Evolutionary conservation across 1,139 yeast genomes (phyloP).

Genomic region (Nakaseomyces kungkrabaensis): DNA sequence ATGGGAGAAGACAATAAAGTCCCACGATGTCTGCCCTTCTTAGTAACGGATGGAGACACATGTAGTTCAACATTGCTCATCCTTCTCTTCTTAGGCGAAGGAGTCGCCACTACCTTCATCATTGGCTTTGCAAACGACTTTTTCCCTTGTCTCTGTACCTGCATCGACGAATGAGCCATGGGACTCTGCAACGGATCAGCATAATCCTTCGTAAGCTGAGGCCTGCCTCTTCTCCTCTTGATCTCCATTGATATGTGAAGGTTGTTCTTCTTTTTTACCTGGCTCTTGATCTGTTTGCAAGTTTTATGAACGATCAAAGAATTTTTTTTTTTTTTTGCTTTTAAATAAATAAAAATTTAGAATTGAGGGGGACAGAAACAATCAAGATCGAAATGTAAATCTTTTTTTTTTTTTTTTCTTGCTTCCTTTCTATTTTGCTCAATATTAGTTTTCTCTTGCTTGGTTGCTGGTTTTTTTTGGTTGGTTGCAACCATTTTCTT

Average conservation of each 20-base stretch:
- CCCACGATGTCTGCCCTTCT: slow-evolving; percentile 25
- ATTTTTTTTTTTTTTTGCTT: no score
- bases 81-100: slow-evolving; percentile 19
- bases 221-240: slow-evolving; percentile 28
- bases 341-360: no score
- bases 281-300: no score
- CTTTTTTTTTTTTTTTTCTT: no score
- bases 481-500: no score
- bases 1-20: slow-evolving; percentile 21
- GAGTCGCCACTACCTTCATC: slow-evolving; percentile 27
- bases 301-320: no score
- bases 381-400: no score
- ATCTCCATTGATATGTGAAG: slow-evolving; percentile 3
- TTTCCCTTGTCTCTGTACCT: slow-evolving; percentile 25
- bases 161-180: slow-evolving; percentile 29
- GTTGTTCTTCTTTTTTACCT: background rate
- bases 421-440: no score
- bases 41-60: slow-evolving; percentile 9
- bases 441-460: no score
- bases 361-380: no score
- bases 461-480: no score
- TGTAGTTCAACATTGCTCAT: slow-evolving; percentile 6
- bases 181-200: slow-evolving; percentile 30
- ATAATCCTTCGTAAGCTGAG: slow-evolving; percentile 28
- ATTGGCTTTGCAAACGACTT: slow-evolving; percentile 25